These are phyloP conservation scores for Stemphylium beticola DNA, from an alignment of 2,329 filamentous ascomycete genomes.

Conservation along the genomic window DNA sequence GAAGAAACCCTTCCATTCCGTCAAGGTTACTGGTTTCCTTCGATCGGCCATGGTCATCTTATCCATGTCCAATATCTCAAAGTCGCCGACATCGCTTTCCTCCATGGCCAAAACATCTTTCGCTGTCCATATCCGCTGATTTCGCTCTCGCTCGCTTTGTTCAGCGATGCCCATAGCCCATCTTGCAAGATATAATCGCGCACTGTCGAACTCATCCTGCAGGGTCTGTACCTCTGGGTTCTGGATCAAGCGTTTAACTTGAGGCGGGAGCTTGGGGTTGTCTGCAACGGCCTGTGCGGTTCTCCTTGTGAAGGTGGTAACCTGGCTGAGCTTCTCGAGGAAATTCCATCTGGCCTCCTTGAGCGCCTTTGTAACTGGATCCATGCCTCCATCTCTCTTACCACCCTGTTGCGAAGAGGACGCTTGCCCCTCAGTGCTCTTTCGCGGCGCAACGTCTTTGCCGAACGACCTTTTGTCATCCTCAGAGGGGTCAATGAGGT, in stretches of 20 bases:
- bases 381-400: constrained; percentile 76
- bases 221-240: constrained; percentile 95
- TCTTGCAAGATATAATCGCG: constrained; percentile 87
- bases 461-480: constrained; percentile 87
- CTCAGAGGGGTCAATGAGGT: constrained; percentile 83
- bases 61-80: constrained; percentile 87
- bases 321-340: constrained; percentile 94
- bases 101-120: constrained; percentile 92
- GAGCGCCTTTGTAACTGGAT: constrained; percentile 89
- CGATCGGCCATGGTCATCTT: constrained; percentile 77
- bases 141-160: constrained; percentile 87
- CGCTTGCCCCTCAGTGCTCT: constrained; percentile 35
- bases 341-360: constrained; percentile 97
- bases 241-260: constrained; percentile 80
- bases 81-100: constrained; percentile 92
- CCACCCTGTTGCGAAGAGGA: constrained; percentile 33
- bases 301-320: constrained; percentile 91
- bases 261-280: constrained; percentile 87
- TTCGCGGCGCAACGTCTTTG: constrained; percentile 57
- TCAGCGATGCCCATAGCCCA: constrained; percentile 99
- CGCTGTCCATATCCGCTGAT: constrained; percentile 89
- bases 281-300: constrained; percentile 92
- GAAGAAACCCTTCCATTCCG: constrained; percentile 93
- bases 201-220: constrained; percentile 97
- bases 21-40: constrained; percentile 75